A percentile compares a stretch with the other conserved stretches of the same genome.
Conservation (phyloP, 2,329 filamentous ascomycete genomes). For the Colletotrichum falcatum region DNA sequence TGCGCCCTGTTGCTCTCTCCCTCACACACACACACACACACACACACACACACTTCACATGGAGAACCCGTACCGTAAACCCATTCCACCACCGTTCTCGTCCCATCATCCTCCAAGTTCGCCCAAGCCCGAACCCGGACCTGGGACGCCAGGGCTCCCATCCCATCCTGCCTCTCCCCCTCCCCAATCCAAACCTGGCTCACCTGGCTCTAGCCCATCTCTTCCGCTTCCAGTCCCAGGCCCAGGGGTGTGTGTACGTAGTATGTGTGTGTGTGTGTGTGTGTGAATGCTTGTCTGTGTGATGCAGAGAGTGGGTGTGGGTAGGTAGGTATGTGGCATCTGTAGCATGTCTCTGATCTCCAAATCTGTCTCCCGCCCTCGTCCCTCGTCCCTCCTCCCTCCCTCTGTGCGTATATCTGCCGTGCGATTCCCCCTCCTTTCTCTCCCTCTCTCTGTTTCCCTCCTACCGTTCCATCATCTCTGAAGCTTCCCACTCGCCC, state of each 20-base stretch:
- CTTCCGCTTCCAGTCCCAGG: constrained; percentile 27
- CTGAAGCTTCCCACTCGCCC: background rate
- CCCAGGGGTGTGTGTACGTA: constrained; percentile 8
- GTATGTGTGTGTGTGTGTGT: constrained; percentile 12
- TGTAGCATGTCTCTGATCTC: constrained; percentile 19
- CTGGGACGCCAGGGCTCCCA: constrained; percentile 12
- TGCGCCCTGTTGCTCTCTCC: no score
- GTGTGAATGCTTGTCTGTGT: constrained; percentile 21
- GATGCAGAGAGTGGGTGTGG: background rate
- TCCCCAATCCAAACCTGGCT: constrained; percentile 1
- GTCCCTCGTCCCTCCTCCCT: constrained; percentile 16
- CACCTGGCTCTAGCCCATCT: background rate
- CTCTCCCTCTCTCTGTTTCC: background rate
- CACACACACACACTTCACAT: no score
- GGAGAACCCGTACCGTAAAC: constrained; percentile 4
- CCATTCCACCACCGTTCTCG: constrained; percentile 29
- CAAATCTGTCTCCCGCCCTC: constrained; percentile 9
- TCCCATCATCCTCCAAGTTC: constrained; percentile 15
- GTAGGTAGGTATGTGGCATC: background rate
- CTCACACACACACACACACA: no score
- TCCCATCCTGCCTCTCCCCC: no score
- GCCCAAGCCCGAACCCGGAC: constrained; percentile 16
- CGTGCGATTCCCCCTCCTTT: constrained; percentile 26
- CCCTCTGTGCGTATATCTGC: constrained; percentile 40
- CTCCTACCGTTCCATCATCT: background rate